Evolutionary conservation across 164 flowering plant genomes (phyloP).

Genomic region (Vitis rotundifolia): DNA sequence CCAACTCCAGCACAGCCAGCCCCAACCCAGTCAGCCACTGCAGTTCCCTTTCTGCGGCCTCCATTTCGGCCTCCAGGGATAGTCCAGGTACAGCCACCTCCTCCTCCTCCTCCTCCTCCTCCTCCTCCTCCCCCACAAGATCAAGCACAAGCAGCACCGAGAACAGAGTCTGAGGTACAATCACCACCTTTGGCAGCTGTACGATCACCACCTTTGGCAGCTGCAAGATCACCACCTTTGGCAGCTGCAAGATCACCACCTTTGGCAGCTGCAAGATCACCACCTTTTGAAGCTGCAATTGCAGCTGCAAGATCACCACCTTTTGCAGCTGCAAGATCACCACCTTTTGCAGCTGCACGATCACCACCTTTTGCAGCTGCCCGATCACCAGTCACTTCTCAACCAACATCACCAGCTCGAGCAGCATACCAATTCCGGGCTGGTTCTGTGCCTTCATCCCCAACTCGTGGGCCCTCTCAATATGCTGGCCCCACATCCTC

Average conservation of each 20-base stretch:
- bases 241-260: not conserved
- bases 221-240: constrained; percentile 13
- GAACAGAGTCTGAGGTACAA: constrained; percentile 21
- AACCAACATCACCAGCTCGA: constrained; percentile 16
- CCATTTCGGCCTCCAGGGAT: constrained; percentile 35
- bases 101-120: constrained; percentile 7
- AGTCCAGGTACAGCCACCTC: constrained; percentile 19
- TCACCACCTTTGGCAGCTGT: constrained; percentile 5
- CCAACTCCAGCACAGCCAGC: constrained; percentile 15
- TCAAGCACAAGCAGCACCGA: constrained; percentile 12
- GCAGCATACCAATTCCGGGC: constrained; percentile 6
- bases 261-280: constrained; percentile 8
- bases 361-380: constrained; percentile 15
- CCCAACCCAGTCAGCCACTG: constrained; percentile 12
- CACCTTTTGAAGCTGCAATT: constrained; percentile 6
- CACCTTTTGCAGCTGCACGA: constrained; percentile 22
- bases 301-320: constrained; percentile 17
- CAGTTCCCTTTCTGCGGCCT: constrained; percentile 15
- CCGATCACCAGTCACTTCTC: constrained; percentile 22
- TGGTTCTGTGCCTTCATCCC: constrained; percentile 19
- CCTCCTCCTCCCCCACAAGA: constrained; percentile 1
- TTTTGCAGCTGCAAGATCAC: constrained; percentile 12
- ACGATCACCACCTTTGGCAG: constrained; percentile 7
- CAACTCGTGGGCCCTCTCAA: constrained; percentile 22
- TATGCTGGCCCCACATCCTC: constrained; percentile 9